Evolutionary conservation across 805 yeast species (phyloP).

Genomic region (Kodamaea jinghongensis): DNA sequence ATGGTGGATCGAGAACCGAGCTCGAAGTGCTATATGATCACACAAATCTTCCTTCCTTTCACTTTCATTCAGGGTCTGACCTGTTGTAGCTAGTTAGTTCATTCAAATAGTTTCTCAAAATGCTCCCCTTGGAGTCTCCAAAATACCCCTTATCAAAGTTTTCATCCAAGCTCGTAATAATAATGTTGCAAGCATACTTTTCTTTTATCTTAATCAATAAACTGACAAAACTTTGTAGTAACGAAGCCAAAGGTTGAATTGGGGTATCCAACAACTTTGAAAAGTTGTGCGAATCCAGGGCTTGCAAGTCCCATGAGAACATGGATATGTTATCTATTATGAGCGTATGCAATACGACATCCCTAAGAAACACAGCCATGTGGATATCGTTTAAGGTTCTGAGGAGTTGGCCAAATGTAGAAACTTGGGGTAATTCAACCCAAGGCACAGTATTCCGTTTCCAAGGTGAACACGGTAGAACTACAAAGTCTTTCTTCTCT

Average conservation of each 20-base stretch:
- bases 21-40: too few species aligned
- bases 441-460: too few species aligned
- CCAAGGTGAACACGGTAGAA: background rate
- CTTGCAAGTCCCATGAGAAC: constrained; percentile 32
- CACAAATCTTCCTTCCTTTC: too few species aligned
- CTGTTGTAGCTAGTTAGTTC: too few species aligned
- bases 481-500: too few species aligned
- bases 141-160: constrained; percentile 31
- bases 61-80: too few species aligned
- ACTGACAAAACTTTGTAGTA: constrained; percentile 16
- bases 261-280: constrained; percentile 9
- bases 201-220: constrained; percentile 13
- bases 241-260: constrained; percentile 6
- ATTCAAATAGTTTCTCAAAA: too few species aligned
- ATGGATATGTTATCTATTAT: constrained; percentile 33
- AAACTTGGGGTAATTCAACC: constrained; percentile 1
- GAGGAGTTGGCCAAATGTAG: constrained; percentile 4
- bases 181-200: constrained; percentile 25
- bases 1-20: too few species aligned
- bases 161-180: constrained; percentile 28
- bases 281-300: constrained; percentile 7
- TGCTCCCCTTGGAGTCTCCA: background rate
- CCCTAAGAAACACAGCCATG: constrained; percentile 1
- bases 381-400: constrained; percentile 1
- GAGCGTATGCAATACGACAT: constrained; percentile 17